Evolutionary conservation across 306 rosid genomes (phyloP).

Genomic region (Castanea sativa): DNA sequence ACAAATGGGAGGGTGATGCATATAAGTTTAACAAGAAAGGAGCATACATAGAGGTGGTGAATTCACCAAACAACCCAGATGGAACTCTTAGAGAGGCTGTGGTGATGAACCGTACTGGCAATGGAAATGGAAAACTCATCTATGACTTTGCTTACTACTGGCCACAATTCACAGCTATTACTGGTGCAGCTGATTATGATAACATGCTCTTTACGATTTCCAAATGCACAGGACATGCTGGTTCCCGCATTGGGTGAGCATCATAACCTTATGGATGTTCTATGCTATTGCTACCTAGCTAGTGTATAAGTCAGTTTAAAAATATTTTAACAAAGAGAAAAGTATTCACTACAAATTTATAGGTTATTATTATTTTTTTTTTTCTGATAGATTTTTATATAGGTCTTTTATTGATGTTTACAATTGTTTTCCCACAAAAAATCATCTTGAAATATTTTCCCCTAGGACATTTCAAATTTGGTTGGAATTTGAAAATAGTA

Average conservation of each 20-base stretch:
- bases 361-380: too few relatives aligned
- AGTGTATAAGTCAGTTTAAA: too few relatives aligned
- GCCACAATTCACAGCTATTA: slow-evolving; percentile 83
- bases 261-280: not conserved
- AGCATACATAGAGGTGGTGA: slow-evolving; percentile 72
- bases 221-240: slow-evolving; percentile 90
- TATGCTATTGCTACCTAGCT: too few relatives aligned
- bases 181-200: slow-evolving; percentile 47
- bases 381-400: too few relatives aligned
- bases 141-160: slow-evolving; percentile 85
- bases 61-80: slow-evolving; percentile 79
- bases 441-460: too few relatives aligned
- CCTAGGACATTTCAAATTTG: too few relatives aligned
- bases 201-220: slow-evolving; percentile 77
- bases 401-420: too few relatives aligned
- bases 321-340: too few relatives aligned
- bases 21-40: slow-evolving; percentile 38
- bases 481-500: too few relatives aligned
- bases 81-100: slow-evolving; percentile 45
- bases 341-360: too few relatives aligned
- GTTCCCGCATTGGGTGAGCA: slow-evolving; percentile 80
- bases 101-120: slow-evolving; percentile 14
- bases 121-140: slow-evolving; percentile 37
- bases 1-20: slow-evolving; percentile 84
- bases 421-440: too few relatives aligned